These are phyloP conservation scores for Trifolium pratense DNA, from an alignment of 306 rosid genomes.

Conservation along the genomic window DNA sequence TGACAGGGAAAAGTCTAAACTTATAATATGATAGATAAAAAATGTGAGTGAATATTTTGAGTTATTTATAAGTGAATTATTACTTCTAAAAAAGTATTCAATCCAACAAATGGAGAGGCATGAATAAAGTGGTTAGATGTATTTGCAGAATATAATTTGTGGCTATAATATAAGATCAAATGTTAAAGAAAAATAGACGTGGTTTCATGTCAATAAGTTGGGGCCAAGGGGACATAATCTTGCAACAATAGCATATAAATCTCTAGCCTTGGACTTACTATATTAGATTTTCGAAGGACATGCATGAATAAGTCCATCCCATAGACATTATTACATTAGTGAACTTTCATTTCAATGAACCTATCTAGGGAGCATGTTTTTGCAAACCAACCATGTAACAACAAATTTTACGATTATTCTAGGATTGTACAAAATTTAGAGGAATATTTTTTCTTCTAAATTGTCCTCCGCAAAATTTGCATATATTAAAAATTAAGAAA, in stretches of 20 bases:
- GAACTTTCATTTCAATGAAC: not conserved
- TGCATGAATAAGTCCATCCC: not conserved
- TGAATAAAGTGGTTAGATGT: not conserved
- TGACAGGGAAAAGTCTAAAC: too few species aligned
- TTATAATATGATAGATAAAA: too few species aligned
- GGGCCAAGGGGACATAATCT: conserved; percentile 2
- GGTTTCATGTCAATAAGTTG: conserved; percentile 9
- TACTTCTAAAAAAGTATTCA: too few species aligned
- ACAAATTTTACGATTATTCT: not conserved
- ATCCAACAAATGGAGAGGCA: not conserved
- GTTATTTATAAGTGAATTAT: too few species aligned
- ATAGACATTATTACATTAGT: not conserved
- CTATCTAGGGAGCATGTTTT: not conserved
- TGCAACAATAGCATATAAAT: not conserved
- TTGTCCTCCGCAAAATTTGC: too few species aligned
- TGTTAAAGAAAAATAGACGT: not conserved
- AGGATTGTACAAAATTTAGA: not conserved
- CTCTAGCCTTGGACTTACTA: not conserved
- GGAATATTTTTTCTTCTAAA: too few species aligned
- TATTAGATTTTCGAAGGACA: not conserved
- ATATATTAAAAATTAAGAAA: too few species aligned
- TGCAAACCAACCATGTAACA: not conserved
- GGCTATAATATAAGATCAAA: not conserved
- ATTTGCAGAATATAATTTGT: not conserved
- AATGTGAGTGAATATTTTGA: too few species aligned